Conservation (phyloP, 345 rosid species). For the Citrus medica region DNA sequence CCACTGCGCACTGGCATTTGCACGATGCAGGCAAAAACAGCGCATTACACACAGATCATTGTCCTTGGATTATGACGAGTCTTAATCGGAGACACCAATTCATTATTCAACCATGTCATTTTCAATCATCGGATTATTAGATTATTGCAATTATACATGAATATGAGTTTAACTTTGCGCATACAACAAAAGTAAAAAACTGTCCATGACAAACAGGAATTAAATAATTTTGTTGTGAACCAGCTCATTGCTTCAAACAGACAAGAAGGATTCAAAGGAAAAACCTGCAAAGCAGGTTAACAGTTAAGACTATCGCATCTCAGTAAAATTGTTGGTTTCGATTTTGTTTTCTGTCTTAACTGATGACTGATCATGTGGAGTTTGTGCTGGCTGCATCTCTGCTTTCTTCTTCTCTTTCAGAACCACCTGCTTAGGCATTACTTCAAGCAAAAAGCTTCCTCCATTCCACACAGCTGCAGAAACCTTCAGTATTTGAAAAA, state of each 20-base stretch:
- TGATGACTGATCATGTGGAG: constrained; percentile 23
- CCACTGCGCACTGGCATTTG: background rate
- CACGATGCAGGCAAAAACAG: background rate
- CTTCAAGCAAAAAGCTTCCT: constrained; percentile 84
- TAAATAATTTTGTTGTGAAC: background rate
- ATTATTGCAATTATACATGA: background rate
- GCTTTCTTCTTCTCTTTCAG: constrained; percentile 71
- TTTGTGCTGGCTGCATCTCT: constrained; percentile 24
- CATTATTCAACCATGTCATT: no score
- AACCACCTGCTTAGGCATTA: constrained; percentile 85
- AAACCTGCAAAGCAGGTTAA: background rate
- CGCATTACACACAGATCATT: background rate
- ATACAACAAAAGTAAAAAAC: background rate
- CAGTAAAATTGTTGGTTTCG: background rate
- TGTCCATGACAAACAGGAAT: background rate
- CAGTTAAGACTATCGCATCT: background rate
- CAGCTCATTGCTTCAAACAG: background rate
- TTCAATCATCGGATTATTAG: background rate
- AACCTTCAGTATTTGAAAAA: constrained; percentile 82
- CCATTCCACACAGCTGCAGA: constrained; percentile 92
- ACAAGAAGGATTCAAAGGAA: background rate
- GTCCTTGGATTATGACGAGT: background rate
- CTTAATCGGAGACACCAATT: no score
- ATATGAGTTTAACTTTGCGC: background rate
- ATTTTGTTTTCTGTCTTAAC: background rate